phyloP scores from a whole-genome alignment of 176 grass and related monocot species.

The Secale cereale region DNA sequence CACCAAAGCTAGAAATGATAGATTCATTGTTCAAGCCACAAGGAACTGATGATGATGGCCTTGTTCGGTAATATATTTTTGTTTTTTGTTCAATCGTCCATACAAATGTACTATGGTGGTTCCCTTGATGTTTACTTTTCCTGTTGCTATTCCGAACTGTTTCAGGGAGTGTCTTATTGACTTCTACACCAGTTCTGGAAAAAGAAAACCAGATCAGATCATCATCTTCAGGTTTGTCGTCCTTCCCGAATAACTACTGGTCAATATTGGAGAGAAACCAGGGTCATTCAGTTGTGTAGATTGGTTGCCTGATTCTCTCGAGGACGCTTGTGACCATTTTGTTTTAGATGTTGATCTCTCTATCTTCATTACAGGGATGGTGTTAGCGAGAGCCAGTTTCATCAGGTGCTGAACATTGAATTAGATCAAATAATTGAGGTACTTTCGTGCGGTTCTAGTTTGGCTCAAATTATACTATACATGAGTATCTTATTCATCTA shows the following conservation, averaged over 20 bases:
- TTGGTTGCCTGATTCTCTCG: too few relatives aligned
- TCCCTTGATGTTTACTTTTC: neutral
- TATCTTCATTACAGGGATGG: conserved; percentile 49
- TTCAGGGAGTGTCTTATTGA: conserved; percentile 68
- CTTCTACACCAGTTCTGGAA: conserved; percentile 74
- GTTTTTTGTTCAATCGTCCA: neutral
- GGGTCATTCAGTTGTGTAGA: too few relatives aligned
- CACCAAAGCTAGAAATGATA: conserved; percentile 78
- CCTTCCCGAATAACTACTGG: neutral
- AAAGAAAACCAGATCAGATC: conserved; percentile 73
- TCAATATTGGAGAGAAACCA: too few relatives aligned
- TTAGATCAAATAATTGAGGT: conserved; percentile 89
- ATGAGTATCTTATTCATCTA: neutral
- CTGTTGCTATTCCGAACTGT: neutral
- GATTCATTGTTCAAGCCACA: conserved; percentile 75
- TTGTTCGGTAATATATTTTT: conserved; percentile 36
- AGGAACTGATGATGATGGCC: conserved; percentile 51
- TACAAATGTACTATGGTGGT: neutral
- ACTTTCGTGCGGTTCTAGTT: neutral
- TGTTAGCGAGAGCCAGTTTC: conserved; percentile 74
- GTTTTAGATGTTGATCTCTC: neutral
- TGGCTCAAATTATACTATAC: too few relatives aligned
- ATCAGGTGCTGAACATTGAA: conserved; percentile 74
- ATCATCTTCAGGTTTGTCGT: conserved; percentile 63
- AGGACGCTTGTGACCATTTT: neutral